Evolutionary conservation across 768 basidiomycete genomes (phyloP).

Genomic region (Auricularia cornea): DNA sequence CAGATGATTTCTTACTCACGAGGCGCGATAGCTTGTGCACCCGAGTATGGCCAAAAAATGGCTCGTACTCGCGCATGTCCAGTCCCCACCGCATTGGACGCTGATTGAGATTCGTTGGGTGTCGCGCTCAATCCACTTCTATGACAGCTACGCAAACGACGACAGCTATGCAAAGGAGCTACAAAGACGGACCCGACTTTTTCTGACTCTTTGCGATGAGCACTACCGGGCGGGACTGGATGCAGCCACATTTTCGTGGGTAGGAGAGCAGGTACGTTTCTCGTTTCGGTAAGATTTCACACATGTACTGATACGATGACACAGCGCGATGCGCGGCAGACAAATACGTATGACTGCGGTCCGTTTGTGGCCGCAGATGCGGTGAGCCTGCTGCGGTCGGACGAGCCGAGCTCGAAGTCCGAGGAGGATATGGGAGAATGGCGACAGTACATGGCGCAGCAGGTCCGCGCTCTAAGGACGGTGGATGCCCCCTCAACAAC

Average conservation of each 20-base stretch:
- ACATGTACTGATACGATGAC: not conserved
- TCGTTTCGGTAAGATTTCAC: not conserved
- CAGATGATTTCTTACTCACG: not conserved
- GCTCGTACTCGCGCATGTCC: not conserved
- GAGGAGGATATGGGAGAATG: not conserved
- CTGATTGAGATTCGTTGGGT: not conserved
- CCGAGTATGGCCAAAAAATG: not conserved
- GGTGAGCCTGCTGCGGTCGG: not conserved
- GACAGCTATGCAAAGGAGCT: not conserved
- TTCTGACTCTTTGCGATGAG: not conserved
- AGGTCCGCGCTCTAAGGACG: too few species aligned
- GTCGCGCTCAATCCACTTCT: not conserved
- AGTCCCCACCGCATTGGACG: not conserved
- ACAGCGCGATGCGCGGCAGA: not conserved
- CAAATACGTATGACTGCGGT: not conserved
- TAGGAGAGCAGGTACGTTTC: not conserved
- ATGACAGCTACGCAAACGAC: not conserved
- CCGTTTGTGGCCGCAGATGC: not conserved
- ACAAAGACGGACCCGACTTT: not conserved
- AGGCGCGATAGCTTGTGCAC: not conserved
- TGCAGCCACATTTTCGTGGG: not conserved
- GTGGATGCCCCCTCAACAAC: too few species aligned
- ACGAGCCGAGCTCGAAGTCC: too few species aligned
- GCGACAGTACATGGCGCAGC: too few species aligned
- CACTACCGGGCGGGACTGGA: not conserved